Evolutionary conservation across 2,329 filamentous ascomycete genomes (phyloP), one percentile per base, ranked within the genome.

Genomic region (Calonectria fujianensis): DNA sequence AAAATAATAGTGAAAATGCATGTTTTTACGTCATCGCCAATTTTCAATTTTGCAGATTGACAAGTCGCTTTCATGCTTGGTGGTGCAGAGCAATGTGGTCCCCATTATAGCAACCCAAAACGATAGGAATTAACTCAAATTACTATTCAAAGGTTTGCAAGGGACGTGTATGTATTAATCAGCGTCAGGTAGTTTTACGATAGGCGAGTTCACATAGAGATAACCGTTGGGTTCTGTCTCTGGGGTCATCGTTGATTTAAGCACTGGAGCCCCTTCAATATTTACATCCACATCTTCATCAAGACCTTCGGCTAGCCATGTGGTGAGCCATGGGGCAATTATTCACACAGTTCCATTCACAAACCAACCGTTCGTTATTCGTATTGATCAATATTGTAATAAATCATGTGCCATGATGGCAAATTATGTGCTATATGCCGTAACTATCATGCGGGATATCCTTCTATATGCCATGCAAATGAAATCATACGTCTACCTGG

Each of bases 391-490:
- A 31, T 24, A 61, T 35, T 45, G 32, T 27, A 50, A 66, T 72
- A 51, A 67, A 68, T 68, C 64, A 45, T 72, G 11, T 35, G 66
- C 59, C 71, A 69, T 72, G 20, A 59, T 50, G 71, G 64, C 31
- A 24, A 69, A 69, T 69, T 66, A 65, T 66, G 59, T 66, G 59
- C 70, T 64, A 65, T 51, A 69, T 73, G 50, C 59, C 37, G 54
- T 31, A 29, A 39, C 31, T 69, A 65, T 74, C 73, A 67, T 74
- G 59, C 41, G 31, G 54, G 54, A 74, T 64, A 74, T 74, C 50
- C 65, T 69, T 71, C 72, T 79, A 75, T 74, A 71, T 76, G 72
- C 74, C 70, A 77, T 77, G 75, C 54, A 79, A 80, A 77, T 70
- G 67, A 73, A 61, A 63, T n/a, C 29, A 68, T 63, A 29, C 37